Conservation (phyloP, 177 flowering plant species). For the Vitis hybrid region DNA sequence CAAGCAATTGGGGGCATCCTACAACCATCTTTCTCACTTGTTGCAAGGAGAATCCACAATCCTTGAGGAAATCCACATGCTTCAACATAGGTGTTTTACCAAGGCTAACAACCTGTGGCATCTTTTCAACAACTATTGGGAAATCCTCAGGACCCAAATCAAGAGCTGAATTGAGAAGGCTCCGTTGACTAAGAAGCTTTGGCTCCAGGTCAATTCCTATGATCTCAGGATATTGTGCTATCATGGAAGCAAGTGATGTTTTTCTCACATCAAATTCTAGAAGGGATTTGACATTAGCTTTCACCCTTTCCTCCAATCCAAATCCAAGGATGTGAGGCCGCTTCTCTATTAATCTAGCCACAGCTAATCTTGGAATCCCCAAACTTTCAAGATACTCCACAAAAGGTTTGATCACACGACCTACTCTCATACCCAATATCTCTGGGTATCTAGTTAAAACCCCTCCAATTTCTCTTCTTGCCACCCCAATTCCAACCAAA, state of each 20-base stretch:
- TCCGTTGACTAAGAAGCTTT: conserved; percentile 53
- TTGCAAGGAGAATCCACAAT: conserved; percentile 63
- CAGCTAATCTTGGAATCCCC: conserved; percentile 75
- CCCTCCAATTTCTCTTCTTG: conserved; percentile 78
- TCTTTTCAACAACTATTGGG: conserved; percentile 70
- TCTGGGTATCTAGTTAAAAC: conserved; percentile 77
- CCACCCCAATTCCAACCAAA: conserved; percentile 86
- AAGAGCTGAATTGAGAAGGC: conserved; percentile 48
- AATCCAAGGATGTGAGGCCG: conserved; percentile 85
- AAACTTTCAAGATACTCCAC: conserved; percentile 76
- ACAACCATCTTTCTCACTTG: conserved; percentile 73
- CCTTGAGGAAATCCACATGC: conserved; percentile 74
- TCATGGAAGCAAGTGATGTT: conserved; percentile 51
- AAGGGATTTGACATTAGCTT: conserved; percentile 62
- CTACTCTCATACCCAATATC: conserved; percentile 92
- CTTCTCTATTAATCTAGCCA: conserved; percentile 85
- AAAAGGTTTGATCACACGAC: conserved; percentile 83
- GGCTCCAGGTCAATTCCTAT: conserved; percentile 68
- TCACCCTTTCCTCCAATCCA: conserved; percentile 65
- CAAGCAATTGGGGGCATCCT: conserved; percentile 85
- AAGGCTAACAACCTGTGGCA: conserved; percentile 89
- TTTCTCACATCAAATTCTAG: conserved; percentile 55
- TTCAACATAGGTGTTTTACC: conserved; percentile 44
- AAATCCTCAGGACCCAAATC: conserved; percentile 53
- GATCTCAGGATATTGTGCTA: conserved; percentile 90